Evolutionary conservation across 2,329 filamentous ascomycete genomes (phyloP).

Genomic region (Fusarium palustre): DNA sequence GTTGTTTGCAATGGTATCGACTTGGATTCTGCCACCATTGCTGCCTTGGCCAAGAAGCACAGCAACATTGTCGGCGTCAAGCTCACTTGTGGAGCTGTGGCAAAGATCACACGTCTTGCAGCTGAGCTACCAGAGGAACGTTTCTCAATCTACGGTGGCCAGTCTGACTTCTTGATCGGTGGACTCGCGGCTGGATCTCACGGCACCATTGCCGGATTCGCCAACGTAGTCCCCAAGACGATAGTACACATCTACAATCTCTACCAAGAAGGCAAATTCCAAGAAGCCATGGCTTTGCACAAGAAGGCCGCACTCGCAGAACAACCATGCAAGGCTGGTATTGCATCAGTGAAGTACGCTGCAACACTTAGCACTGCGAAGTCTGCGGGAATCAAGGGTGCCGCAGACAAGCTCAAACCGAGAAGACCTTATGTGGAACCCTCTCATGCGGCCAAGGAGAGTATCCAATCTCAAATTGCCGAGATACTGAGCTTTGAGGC

Average conservation of each 20-base stretch:
- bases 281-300: conserved; percentile 72
- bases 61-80: conserved; percentile 76
- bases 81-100: conserved; percentile 77
- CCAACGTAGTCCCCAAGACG: conserved; percentile 70
- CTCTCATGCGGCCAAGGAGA: conserved; percentile 57
- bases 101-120: conserved; percentile 73
- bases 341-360: conserved; percentile 75
- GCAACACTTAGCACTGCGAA: conserved; percentile 70
- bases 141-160: conserved; percentile 78
- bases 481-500: conserved; percentile 58
- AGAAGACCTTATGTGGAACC: conserved; percentile 69
- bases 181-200: conserved; percentile 68
- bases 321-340: conserved; percentile 73
- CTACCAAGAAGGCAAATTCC: conserved; percentile 66
- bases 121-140: conserved; percentile 61
- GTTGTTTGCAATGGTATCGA: conserved; percentile 75
- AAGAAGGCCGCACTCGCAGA: conserved; percentile 73
- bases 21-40: conserved; percentile 72
- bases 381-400: conserved; percentile 69
- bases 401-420: conserved; percentile 68
- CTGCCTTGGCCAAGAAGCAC: conserved; percentile 37
- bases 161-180: conserved; percentile 77
- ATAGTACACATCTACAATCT: conserved; percentile 70
- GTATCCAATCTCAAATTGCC: conserved; percentile 55
- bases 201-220: conserved; percentile 72